Percentiles rank a stretch among this genome's conserved stretches.
phyloP scores from a whole-genome alignment of 2,329 filamentous ascomycete species.

The Calcarisporium arbuscula region DNA sequence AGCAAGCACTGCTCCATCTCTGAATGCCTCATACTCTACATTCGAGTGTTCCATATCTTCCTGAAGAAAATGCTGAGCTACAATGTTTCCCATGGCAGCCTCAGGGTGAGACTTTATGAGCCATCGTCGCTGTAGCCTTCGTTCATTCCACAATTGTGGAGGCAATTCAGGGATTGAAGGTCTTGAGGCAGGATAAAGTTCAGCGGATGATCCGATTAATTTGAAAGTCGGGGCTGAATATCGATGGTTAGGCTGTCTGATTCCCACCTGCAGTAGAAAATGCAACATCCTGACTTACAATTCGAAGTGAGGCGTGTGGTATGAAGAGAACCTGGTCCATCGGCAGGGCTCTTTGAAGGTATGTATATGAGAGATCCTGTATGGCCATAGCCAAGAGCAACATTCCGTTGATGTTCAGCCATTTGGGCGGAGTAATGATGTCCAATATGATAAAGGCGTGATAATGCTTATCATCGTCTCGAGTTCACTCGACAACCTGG shows the following conservation, averaged over 20 bases:
- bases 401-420: constrained; percentile 27
- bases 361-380: constrained; percentile 26
- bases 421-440: constrained; percentile 26
- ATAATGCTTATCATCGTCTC: constrained; percentile 27
- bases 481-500: constrained; percentile 12
- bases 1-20: constrained; percentile 37
- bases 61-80: constrained; percentile 23
- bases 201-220: constrained; percentile 23
- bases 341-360: constrained; percentile 14
- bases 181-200: constrained; percentile 28
- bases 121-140: constrained; percentile 39
- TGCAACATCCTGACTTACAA: constrained; percentile 8
- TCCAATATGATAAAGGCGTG: constrained; percentile 20
- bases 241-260: background rate
- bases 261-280: background rate
- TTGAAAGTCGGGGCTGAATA: constrained; percentile 24
- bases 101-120: constrained; percentile 46
- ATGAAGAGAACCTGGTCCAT: constrained; percentile 21
- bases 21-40: constrained; percentile 17
- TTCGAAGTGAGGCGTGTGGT: constrained; percentile 22
- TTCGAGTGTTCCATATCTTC: constrained; percentile 28
- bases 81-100: constrained; percentile 33
- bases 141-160: constrained; percentile 22
- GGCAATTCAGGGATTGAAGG: constrained; percentile 14
- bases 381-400: constrained; percentile 26